These are phyloP conservation scores for Cyphellophora europaea DNA, from an alignment of 2,329 filamentous ascomycete genomes.

Conservation along the genomic window DNA sequence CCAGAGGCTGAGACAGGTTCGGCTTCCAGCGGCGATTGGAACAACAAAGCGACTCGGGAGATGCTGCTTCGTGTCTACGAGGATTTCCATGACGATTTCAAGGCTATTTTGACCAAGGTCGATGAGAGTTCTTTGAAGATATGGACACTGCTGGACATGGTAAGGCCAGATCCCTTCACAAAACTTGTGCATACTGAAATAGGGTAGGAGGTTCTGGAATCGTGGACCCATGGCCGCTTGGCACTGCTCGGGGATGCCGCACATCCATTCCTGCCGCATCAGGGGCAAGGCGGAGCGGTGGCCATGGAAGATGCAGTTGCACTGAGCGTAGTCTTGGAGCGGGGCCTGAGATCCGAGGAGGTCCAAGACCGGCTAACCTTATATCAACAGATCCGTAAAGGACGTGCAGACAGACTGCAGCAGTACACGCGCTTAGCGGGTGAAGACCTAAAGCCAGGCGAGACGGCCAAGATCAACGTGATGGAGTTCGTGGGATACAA, in stretches of 20 bases:
- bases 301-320: slow-evolving; percentile 24
- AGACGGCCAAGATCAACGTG: slow-evolving; percentile 2
- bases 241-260: slow-evolving; percentile 58
- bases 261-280: slow-evolving; percentile 57
- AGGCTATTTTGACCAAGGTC: slow-evolving; percentile 6
- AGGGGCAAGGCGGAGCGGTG: slow-evolving; percentile 28
- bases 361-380: slow-evolving; percentile 48
- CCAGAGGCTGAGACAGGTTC: slow-evolving; percentile 22
- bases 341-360: slow-evolving; percentile 23
- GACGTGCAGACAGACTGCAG: slow-evolving; percentile 50
- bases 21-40: slow-evolving; percentile 27
- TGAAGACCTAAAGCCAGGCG: slow-evolving; percentile 26
- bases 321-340: slow-evolving; percentile 14
- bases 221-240: slow-evolving; percentile 43
- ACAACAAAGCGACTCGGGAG: slow-evolving; percentile 5
- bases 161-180: too few relatives aligned
- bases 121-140: slow-evolving; percentile 38
- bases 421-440: slow-evolving; percentile 47
- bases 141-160: slow-evolving; percentile 55
- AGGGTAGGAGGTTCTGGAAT: slow-evolving; percentile 20
- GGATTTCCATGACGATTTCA: slow-evolving; percentile 5
- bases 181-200: too few relatives aligned
- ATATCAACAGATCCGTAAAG: slow-evolving; percentile 49
- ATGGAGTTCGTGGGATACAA: slow-evolving; percentile 38
- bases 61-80: slow-evolving; percentile 7